Percentiles rank a stretch among this genome's conserved stretches.
These are phyloP conservation scores for Chrysanthemum lavandulifolium DNA, from an alignment of 129 eudicot species.

Conservation along the genomic window DNA sequence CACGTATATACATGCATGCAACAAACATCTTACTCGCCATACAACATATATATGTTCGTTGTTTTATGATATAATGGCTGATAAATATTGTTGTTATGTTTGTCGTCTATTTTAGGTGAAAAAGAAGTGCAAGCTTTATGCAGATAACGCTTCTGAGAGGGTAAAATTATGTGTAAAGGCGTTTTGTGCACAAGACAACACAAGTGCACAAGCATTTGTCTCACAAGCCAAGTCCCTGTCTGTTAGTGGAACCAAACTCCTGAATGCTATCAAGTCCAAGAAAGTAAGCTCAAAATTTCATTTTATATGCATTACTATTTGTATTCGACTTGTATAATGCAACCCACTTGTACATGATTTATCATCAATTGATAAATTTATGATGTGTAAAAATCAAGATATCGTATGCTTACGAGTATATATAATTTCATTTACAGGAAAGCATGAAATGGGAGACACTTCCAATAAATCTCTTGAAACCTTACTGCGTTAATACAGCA, in stretches of 20 bases:
- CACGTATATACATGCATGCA: too few relatives aligned
- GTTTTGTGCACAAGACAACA: conserved; percentile 61
- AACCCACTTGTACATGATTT: background rate
- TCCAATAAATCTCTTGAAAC: conserved; percentile 46
- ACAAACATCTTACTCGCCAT: too few relatives aligned
- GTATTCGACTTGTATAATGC: too few relatives aligned
- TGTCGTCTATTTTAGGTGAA: conserved; percentile 53
- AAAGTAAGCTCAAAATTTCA: conserved; percentile 50
- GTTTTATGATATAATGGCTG: background rate
- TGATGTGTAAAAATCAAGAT: background rate
- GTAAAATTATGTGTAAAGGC: conserved; percentile 62
- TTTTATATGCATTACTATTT: background rate
- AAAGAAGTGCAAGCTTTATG: conserved; percentile 53
- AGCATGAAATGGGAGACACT: conserved; percentile 83
- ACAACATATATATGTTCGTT: background rate
- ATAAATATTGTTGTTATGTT: background rate
- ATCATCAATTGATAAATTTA: background rate
- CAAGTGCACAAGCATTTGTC: conserved; percentile 46
- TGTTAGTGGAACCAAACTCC: conserved; percentile 50
- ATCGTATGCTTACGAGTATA: conserved; percentile 2
- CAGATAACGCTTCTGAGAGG: conserved; percentile 68
- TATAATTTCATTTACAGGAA: conserved; percentile 41
- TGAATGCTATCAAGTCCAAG: conserved; percentile 58
- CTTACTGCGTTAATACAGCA: conserved; percentile 53
- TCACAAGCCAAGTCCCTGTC: conserved; percentile 65